Evolutionary conservation across 306 rosid genomes (phyloP), one percentile per base, ranked within the genome.

Genomic region (Fagus sylvatica): DNA sequence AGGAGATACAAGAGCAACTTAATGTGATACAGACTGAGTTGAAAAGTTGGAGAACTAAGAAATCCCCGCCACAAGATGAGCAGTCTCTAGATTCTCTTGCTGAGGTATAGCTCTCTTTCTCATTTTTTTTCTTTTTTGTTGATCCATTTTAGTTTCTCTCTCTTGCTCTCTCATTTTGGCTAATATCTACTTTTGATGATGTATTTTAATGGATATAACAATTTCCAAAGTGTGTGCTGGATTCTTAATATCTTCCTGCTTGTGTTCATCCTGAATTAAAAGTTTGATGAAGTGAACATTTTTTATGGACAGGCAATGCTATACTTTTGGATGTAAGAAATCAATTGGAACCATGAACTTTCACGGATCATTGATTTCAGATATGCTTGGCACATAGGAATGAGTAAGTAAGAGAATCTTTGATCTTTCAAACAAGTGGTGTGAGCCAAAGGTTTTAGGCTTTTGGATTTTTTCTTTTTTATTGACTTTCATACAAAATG

Each of bases 281-380:
- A n/a, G 46, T 42, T 59, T 77, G 48, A 76, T 75, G 53, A 71
- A 22, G 6, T 48, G 6, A 16, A 17, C 75, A 72, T 37, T 76
- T 85, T 85, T 56, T 69, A 32, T 89, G 90, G 69, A 84, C 94
- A 96, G 98, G 99, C 98, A 85, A 89, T 96, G 99, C 86, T 86
- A 53, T 83, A 91, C 84, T 96, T 90, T 78, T 96, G 99, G 99
- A 53, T 91, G 41, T 93, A 84, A 95, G 78, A 59, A 43, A 79
- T 76, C 80, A 71, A 67, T 79, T 79, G 77, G 33, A 3, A 8
- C 76, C 71, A 69, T 51, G 48, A 53, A 73, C 43, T 77, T 81
- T 34, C 42, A 61, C 28, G 65, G 84, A 49, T 43, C 80, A 53
- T 74, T 83, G 61, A 79, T 76, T 59, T 80, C 71, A 17, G 54